Evolutionary conservation across 2,329 filamentous ascomycete species (phyloP).

Genomic region (Talaromyces sp.): DNA sequence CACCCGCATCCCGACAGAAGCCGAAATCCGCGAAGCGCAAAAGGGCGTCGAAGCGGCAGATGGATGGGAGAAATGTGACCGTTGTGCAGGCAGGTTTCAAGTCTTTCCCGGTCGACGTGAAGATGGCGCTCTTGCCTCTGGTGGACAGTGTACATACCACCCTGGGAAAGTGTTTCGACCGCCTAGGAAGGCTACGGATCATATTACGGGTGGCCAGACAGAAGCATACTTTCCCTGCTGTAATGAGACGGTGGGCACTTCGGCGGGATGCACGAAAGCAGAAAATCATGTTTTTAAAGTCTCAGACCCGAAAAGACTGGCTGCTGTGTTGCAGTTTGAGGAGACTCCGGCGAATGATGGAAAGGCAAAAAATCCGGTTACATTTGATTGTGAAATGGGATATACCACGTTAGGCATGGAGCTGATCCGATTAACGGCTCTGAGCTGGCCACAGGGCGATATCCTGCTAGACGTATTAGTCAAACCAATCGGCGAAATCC

Average conservation of each 20-base stretch:
- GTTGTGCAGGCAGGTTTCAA: conserved; percentile 82
- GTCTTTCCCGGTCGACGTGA: conserved; percentile 83
- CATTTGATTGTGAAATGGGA: conserved; percentile 97
- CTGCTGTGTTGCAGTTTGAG: conserved; percentile 74
- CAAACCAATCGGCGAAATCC: conserved; percentile 73
- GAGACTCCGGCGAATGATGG: conserved; percentile 59
- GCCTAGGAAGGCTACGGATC: conserved; percentile 53
- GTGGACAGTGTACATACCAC: conserved; percentile 78
- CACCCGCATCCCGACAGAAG: conserved; percentile 61
- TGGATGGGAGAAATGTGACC: conserved; percentile 85
- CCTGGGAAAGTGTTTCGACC: conserved; percentile 68
- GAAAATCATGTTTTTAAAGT: conserved; percentile 86
- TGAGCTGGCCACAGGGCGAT: conserved; percentile 77
- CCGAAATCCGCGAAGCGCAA: conserved; percentile 65
- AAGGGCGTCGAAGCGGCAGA: conserved; percentile 64
- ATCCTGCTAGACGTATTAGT: conserved; percentile 81
- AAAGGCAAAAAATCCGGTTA: conserved; percentile 53
- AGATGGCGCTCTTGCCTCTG: conserved; percentile 71
- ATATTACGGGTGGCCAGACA: conserved; percentile 52
- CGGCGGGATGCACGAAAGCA: conserved; percentile 68
- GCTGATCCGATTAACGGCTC: conserved; percentile 82
- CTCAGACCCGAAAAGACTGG: conserved; percentile 71
- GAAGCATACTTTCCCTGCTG: conserved; percentile 76
- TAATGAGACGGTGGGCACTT: conserved; percentile 68
- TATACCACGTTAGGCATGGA: conserved; percentile 89